Evolutionary conservation across 2,329 filamentous ascomycete species (phyloP).

Genomic region (Microcera coccophila): DNA sequence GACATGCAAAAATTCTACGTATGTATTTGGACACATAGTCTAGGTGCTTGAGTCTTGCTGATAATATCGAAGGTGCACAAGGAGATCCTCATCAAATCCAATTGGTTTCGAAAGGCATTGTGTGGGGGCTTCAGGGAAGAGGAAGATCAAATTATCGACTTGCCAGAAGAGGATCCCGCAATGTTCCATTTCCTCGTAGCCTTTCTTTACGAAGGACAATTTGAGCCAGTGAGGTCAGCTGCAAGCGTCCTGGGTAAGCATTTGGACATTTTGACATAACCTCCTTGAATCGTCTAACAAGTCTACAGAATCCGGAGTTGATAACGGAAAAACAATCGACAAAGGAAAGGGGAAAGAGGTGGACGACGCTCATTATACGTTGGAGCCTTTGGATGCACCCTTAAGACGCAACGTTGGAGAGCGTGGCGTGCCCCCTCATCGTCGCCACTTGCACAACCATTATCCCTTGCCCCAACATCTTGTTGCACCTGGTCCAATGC

Average conservation of each 20-base stretch:
- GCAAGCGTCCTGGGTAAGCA: conserved; percentile 1
- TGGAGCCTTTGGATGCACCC: neutral
- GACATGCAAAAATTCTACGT: conserved; percentile 42
- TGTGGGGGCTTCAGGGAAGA: conserved; percentile 47
- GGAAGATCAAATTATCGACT: conserved; percentile 42
- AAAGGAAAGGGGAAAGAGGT: neutral
- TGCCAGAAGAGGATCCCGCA: conserved; percentile 49
- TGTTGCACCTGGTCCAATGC: no score
- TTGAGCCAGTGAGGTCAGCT: conserved; percentile 34
- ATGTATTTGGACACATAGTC: neutral
- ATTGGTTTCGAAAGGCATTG: conserved; percentile 48
- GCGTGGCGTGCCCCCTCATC: no score
- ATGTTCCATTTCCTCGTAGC: conserved; percentile 50
- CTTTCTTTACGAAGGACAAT: conserved; percentile 48
- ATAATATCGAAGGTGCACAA: conserved; percentile 40
- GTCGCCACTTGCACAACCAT: no score
- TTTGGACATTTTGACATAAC: neutral
- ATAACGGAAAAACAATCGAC: neutral
- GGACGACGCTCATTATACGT: neutral
- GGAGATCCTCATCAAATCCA: conserved; percentile 42
- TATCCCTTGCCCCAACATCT: no score
- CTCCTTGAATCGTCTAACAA: neutral
- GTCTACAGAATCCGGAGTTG: neutral
- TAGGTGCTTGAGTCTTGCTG: neutral
- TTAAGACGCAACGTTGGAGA: no score